Percentiles rank a stretch among this genome's conserved stretches.
These are phyloP conservation scores for Acanthamoeba lenticulata DNA, from an alignment of 208 protist species.

Conservation along the genomic window DNA sequence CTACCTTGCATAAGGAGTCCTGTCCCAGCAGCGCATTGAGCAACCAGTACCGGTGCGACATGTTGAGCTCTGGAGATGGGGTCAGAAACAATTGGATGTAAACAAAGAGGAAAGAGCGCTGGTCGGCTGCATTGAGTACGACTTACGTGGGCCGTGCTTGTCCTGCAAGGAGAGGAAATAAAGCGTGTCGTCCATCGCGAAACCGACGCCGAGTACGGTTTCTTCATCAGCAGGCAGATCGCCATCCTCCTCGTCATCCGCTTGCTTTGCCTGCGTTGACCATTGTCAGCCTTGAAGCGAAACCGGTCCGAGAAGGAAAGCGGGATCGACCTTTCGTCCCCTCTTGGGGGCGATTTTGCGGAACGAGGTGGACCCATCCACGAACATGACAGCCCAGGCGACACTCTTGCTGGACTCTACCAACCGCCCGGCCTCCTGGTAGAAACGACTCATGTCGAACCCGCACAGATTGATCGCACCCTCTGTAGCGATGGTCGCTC, in stretches of 20 bases:
- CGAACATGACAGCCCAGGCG: neutral
- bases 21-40: neutral
- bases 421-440: neutral
- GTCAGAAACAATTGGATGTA: neutral
- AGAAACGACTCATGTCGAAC: neutral
- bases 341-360: neutral
- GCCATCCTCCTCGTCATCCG: neutral
- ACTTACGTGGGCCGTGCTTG: neutral
- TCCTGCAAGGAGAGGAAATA: conserved; percentile 16
- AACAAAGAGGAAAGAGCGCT: neutral
- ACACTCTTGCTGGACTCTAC: neutral
- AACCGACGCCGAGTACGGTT: neutral
- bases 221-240: neutral
- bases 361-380: neutral
- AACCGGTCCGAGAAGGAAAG: neutral
- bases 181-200: neutral
- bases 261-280: neutral
- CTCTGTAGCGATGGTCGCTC: too few species aligned
- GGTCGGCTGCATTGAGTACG: too few species aligned
- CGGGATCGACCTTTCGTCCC: neutral
- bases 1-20: neutral
- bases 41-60: neutral
- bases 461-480: neutral
- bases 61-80: neutral
- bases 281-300: neutral